Percentiles rank a stretch among this genome's conserved stretches.
Evolutionary conservation across 768 basidiomycete species (phyloP).

Genomic region (Dictyophora rubrovolvata): DNA sequence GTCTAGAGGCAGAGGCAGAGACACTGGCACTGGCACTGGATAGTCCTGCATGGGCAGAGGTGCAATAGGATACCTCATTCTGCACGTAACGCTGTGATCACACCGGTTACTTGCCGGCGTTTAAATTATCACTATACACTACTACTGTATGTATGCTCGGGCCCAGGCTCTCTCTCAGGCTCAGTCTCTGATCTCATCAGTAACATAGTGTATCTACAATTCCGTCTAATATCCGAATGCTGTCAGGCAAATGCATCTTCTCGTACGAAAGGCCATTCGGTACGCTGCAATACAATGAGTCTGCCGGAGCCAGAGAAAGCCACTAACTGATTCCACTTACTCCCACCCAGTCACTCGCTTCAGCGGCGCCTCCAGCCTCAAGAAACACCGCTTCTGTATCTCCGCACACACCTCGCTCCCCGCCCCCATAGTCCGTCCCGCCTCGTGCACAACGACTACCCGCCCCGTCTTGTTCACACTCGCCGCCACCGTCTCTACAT

Average conservation of each 20-base stretch:
- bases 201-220: slow-evolving; percentile 75
- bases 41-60: not conserved
- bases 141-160: too few species aligned
- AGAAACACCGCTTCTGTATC: slow-evolving; percentile 79
- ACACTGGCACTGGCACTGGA: not conserved
- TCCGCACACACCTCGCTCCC: slow-evolving; percentile 89
- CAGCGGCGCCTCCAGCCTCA: slow-evolving; percentile 82
- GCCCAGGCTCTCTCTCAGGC: too few species aligned
- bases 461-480: slow-evolving; percentile 81
- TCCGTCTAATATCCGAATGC: slow-evolving; percentile 72
- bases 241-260: slow-evolving; percentile 87
- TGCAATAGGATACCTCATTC: not conserved
- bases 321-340: slow-evolving; percentile 40
- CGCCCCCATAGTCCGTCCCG: slow-evolving; percentile 77
- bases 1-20: not conserved
- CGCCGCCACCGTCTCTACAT: slow-evolving; percentile 66
- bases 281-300: slow-evolving; percentile 35
- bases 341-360: slow-evolving; percentile 88
- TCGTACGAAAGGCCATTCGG: slow-evolving; percentile 80
- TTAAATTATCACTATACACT: not conserved
- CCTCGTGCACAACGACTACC: slow-evolving; percentile 87
- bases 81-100: not conserved
- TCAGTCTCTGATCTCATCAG: slow-evolving; percentile 28
- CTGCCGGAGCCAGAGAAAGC: not conserved
- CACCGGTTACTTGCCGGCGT: not conserved